A percentile compares a stretch with the other conserved stretches of the same genome.
Evolutionary conservation across 306 rosid species (phyloP).

Genomic region (Sicyos edulis): DNA sequence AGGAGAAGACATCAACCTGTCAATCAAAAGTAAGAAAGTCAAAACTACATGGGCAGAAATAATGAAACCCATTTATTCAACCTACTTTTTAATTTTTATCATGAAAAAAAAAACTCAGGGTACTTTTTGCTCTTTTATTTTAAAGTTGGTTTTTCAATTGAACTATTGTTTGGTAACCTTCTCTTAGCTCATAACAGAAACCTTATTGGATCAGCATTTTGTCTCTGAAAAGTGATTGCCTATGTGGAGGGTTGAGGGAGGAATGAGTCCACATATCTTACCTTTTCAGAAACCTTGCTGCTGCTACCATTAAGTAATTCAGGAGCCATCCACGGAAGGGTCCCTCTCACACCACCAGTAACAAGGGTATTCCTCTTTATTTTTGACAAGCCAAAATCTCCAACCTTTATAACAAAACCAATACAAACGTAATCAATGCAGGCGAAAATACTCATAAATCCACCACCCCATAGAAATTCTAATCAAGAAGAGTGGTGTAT

Average conservation of each 20-base stretch:
- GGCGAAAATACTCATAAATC: slow-evolving; percentile 7
- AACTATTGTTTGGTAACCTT: slow-evolving; percentile 4
- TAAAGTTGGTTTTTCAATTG: not conserved
- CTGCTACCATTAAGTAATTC: slow-evolving; percentile 84
- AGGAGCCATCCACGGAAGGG: slow-evolving; percentile 97
- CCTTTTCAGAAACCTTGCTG: slow-evolving; percentile 91
- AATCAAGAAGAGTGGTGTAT: not conserved
- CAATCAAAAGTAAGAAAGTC: slow-evolving; percentile 17
- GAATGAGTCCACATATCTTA: slow-evolving; percentile 19
- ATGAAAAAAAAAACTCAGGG: not conserved
- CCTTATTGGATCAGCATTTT: slow-evolving; percentile 6
- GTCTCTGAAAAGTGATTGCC: not conserved
- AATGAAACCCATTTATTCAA: not conserved
- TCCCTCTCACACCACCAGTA: slow-evolving; percentile 83
- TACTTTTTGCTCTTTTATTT: not conserved
- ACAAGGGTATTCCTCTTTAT: slow-evolving; percentile 78
- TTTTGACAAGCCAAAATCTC: slow-evolving; percentile 90
- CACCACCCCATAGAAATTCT: not conserved
- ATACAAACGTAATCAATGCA: not conserved
- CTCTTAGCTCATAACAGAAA: not conserved
- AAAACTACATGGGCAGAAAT: slow-evolving; percentile 5
- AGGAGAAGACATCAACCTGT: slow-evolving; percentile 89
- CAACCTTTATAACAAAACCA: slow-evolving; percentile 48
- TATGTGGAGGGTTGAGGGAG: not conserved
- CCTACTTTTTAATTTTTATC: slow-evolving; percentile 8